phyloP scores from a whole-genome alignment of 176 grass and related monocot species.

The Bothriochloa decipiens region DNA sequence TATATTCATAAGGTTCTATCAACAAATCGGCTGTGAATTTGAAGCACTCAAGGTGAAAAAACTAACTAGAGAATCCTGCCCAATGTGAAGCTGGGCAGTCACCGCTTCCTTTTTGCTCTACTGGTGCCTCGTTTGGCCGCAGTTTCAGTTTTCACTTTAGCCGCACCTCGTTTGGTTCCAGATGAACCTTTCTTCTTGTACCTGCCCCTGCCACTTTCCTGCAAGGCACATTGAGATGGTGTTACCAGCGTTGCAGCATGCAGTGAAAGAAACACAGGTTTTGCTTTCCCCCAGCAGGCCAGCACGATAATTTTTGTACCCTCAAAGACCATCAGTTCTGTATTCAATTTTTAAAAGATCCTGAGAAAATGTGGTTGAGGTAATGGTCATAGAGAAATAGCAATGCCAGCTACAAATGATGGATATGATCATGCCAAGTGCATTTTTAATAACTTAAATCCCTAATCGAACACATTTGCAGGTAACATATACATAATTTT shows the following conservation, averaged over 20 bases:
- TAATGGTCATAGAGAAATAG: not conserved
- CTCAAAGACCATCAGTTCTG: not conserved
- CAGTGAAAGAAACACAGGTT: not conserved
- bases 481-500: not conserved
- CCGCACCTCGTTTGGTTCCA: slow-evolving; percentile 14
- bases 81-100: not conserved
- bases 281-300: not conserved
- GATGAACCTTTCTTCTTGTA: slow-evolving; percentile 54
- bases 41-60: not conserved
- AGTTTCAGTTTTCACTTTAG: not conserved
- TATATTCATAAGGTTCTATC: not conserved
- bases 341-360: not conserved
- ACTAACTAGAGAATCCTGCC: slow-evolving; percentile 39
- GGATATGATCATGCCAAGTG: not conserved
- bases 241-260: not conserved
- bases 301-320: not conserved
- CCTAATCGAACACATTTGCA: not conserved
- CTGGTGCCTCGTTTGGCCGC: no score
- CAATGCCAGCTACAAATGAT: not conserved
- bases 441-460: not conserved
- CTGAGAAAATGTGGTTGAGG: not conserved
- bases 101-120: slow-evolving; percentile 53
- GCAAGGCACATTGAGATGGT: slow-evolving; percentile 19
- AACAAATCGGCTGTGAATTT: not conserved
- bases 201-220: slow-evolving; percentile 61